Base-by-base conservation (phyloP, 2,329 filamentous ascomycete species). In the Ceratocystis eucalypticola region DNA sequence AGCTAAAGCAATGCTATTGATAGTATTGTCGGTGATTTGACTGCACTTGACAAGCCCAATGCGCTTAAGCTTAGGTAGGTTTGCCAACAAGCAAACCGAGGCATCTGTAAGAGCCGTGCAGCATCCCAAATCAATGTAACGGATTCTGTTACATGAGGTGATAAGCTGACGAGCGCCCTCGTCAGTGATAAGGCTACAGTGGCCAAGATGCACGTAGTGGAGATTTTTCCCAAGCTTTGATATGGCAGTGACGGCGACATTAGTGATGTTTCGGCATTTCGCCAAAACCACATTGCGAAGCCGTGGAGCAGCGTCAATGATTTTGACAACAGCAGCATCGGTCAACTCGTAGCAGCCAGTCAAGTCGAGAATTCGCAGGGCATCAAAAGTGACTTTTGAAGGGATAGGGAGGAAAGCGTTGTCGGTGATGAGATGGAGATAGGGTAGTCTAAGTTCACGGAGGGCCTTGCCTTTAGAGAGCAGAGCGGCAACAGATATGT, bases 91-190 rank as follows among this genome's bases (percentile, higher is more conserved):
- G 69, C 83, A 88, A 17, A 99, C 88, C 25, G 92, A 96, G 10
- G 82, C 81, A 71, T 99, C 94, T 0, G 94, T 97, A 68, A 99
- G 79, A 71, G 90, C 87, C 15, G 83, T 84, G 76, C 94, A 99
- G 77, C 94, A 97, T n/a, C 94, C 94, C 55, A 99, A 79, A 74
- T 99, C 94, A 70, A 99, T 99, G 74, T 99, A 99, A 66, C 94
- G 84, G 70, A 99, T 97, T 28, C 94, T 85, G 72, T 93, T 97
- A 79, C 94, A 99, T 65, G 80, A 80, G 70, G 88, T 86, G 48
- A 96, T 91, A 41, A 99, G 80, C 66, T 86, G 86, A 71, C 89
- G 88, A 20, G 99, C 91, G 1, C 91, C 92, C 45, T 86, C 82
- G 73, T 99, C 94, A 0, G 93, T 96, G 72, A 99, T 92, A 61